Conservation (phyloP, 768 basidiomycete genomes). For the Suillus cothurnatus region DNA sequence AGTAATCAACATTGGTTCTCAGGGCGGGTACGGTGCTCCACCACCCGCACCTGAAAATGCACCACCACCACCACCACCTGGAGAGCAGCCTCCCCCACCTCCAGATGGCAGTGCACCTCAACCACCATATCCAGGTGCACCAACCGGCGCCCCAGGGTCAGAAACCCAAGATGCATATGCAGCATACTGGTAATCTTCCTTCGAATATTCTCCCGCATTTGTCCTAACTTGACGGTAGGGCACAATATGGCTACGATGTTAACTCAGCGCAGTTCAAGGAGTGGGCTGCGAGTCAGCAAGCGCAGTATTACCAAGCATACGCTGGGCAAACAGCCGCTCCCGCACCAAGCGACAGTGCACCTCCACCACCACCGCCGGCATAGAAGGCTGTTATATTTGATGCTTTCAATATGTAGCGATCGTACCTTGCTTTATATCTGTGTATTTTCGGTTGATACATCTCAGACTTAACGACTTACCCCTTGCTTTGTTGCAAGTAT, state of each 20-base stretch:
- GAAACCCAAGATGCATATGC: constrained; percentile 49
- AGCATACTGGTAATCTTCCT: constrained; percentile 55
- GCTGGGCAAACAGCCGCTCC: constrained; percentile 44
- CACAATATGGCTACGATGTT: constrained; percentile 84
- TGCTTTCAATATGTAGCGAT: constrained; percentile 23
- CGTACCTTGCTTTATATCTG: constrained; percentile 35
- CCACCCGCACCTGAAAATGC: constrained; percentile 39
- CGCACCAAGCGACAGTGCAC: constrained; percentile 29
- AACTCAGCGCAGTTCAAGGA: constrained; percentile 82
- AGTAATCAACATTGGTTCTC: background rate
- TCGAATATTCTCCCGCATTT: background rate
- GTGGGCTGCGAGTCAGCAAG: constrained; percentile 67
- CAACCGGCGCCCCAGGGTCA: constrained; percentile 25
- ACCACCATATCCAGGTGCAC: constrained; percentile 51
- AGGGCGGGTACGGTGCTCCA: constrained; percentile 39
- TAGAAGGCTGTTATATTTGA: constrained; percentile 14
- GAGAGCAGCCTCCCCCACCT: constrained; percentile 56
- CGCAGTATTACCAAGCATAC: constrained; percentile 79
- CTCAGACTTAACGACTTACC: background rate
- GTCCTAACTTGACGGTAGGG: constrained; percentile 45
- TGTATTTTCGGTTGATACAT: constrained; percentile 25
- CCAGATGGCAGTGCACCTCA: constrained; percentile 43
- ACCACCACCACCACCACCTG: constrained; percentile 51
- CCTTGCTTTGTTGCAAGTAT: background rate
- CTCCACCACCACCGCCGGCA: constrained; percentile 28